A percentile compares a stretch with the other conserved stretches of the same genome.
These are phyloP conservation scores for Penicillium italicum DNA, from an alignment of 2,329 filamentous ascomycete genomes.

Conservation along the genomic window DNA sequence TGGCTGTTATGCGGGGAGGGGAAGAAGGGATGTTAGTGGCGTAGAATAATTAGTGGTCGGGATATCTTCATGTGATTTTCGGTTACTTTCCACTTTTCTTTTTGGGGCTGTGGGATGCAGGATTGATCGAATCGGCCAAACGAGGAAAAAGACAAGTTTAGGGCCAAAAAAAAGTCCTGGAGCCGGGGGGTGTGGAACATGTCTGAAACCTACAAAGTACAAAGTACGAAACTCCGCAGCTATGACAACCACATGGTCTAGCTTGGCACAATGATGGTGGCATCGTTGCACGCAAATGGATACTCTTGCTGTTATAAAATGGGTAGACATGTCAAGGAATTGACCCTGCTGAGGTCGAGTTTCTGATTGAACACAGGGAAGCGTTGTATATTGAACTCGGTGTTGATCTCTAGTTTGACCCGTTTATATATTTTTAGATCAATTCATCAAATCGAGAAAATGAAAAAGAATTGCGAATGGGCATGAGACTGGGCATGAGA, in stretches of 20 bases:
- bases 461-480: too few species aligned
- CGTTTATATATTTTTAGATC: not conserved
- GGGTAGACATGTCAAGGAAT: not conserved
- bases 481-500: too few species aligned
- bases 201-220: not conserved
- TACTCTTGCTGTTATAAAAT: not conserved
- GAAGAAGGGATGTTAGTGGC: not conserved
- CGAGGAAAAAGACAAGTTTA: not conserved
- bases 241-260: not conserved
- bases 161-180: too few species aligned
- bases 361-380: not conserved
- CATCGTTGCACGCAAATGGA: not conserved
- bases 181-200: not conserved
- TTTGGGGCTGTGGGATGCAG: not conserved
- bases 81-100: not conserved
- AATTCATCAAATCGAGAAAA: not conserved
- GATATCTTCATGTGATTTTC: not conserved
- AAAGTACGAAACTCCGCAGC: not conserved
- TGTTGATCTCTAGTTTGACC: not conserved
- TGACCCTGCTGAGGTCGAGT: not conserved
- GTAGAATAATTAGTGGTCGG: not conserved
- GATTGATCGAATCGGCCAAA: not conserved
- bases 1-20: not conserved
- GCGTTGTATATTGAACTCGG: too few species aligned
- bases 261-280: not conserved